phyloP scores from a whole-genome alignment of 2,329 filamentous ascomycete genomes.

The Ophiostoma pallidulum region DNA sequence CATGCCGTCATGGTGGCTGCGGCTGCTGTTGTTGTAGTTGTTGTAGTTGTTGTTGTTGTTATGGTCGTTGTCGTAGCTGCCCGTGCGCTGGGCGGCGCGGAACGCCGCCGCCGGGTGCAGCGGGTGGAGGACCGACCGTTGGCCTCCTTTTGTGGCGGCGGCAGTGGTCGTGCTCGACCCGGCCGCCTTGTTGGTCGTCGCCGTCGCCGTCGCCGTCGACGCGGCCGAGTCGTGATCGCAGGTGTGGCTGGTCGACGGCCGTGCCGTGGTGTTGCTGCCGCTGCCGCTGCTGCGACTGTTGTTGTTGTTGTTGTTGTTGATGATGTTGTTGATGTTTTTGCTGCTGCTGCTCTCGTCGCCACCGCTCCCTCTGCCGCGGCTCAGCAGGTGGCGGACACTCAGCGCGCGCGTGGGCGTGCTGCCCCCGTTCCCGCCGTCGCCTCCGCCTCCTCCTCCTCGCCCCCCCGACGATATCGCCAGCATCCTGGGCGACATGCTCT shows the following conservation, averaged over 20 bases:
- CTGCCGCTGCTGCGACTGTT: too few relatives aligned
- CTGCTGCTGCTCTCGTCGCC: too few relatives aligned
- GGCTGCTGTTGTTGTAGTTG: constrained; percentile 16
- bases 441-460: too few relatives aligned
- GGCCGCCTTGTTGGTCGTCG: background rate
- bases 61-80: constrained; percentile 12
- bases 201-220: background rate
- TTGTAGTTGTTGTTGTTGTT: constrained; percentile 10
- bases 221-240: constrained; percentile 8
- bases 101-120: too few relatives aligned
- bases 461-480: too few relatives aligned
- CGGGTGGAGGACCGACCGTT: too few relatives aligned
- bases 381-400: constrained; percentile 4
- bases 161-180: too few relatives aligned
- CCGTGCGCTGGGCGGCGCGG: background rate
- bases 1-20: background rate
- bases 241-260: background rate
- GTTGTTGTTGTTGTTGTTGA: too few relatives aligned
- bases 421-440: constrained; percentile 6
- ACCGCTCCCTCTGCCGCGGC: background rate
- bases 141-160: too few relatives aligned
- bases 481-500: too few relatives aligned
- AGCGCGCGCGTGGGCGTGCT: constrained; percentile 1
- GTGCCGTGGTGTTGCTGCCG: too few relatives aligned
- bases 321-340: too few relatives aligned